Base-by-base conservation (phyloP, 352 stramenopile species). In the Phytophthora rubi region DNA sequence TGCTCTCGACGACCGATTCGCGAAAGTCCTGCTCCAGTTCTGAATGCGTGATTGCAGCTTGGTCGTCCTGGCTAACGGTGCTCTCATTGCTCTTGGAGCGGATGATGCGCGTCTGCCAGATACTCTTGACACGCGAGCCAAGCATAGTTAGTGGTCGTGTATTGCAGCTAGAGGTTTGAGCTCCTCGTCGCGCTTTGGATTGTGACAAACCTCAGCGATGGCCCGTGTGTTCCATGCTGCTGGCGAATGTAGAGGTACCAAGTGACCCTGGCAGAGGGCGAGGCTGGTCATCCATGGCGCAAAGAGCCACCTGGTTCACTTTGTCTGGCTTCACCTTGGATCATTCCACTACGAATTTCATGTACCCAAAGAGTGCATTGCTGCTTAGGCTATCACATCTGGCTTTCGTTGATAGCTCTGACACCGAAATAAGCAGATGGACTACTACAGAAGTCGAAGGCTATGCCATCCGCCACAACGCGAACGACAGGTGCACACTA, bases 21-120 rank as follows among this genome's bases (percentile, higher is more conserved):
- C 65, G 65, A 32, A 71, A 65, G 9, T 71, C 60, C 7, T 44
- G n/a, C 16, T 64, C 53, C 2, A 18, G 55, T 51, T 48, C 30
- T 16, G 26, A 26, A 30, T 32, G 16, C 47, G 23, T 33, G 42
- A 53, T 65, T 21, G 37, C 39, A 13, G 65, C 53, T 60, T 59
- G 57, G 3, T n/a, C 9, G 49, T 71, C 35, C 45, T 66, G 62
- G n/a, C 26, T 33, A 18, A 26, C 18, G 13, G 39, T 37, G 28
- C 23, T 70, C 10, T 61, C 57, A n/a, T 53, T 59, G 47, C 73
- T 85, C 60, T 70, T 71, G 9, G 77, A 77, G 26, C 80, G 75
- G 42, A 73, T 65, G 18, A 77, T 62, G n/a, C 83, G 86, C 54
- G 79, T 86, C 57, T 88, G 81, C 86, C 86, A 93, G 26, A 93